phyloP scores from a whole-genome alignment of 306 rosid genomes.

The Crataegus laevigata region DNA sequence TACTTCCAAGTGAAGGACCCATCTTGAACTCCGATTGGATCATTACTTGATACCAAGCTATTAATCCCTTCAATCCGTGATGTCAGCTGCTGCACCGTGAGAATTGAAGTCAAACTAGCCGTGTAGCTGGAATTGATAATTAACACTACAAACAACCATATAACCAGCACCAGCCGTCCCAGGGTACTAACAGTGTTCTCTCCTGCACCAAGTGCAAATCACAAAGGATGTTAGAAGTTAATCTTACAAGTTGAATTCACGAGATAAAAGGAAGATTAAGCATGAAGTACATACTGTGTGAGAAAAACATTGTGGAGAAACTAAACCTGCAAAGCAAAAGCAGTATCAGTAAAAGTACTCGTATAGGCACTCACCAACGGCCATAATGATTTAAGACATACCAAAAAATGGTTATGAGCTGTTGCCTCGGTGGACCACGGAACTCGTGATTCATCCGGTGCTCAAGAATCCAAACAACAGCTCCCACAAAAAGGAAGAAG shows the following conservation, averaged over 20 bases:
- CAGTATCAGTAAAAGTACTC: conserved; percentile 1
- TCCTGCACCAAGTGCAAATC: conserved; percentile 37
- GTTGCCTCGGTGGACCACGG: conserved; percentile 77
- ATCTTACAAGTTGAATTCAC: not conserved
- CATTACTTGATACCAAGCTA: conserved; percentile 52
- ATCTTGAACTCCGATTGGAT: conserved; percentile 70
- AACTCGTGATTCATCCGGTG: conserved; percentile 70
- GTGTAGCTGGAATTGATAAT: conserved; percentile 90
- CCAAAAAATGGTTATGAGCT: conserved; percentile 75
- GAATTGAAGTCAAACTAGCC: conserved; percentile 92
- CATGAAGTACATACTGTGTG: conserved; percentile 57
- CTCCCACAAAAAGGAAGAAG: conserved; percentile 71
- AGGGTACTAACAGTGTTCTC: conserved; percentile 74
- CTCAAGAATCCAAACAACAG: conserved; percentile 91
- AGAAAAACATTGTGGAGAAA: conserved; percentile 85
- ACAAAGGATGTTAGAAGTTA: conserved; percentile 16
- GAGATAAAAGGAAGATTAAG: not conserved
- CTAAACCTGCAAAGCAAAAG: conserved; percentile 71
- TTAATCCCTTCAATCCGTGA: conserved; percentile 73
- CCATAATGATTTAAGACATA: conserved; percentile 11
- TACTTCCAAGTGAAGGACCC: conserved; percentile 64
- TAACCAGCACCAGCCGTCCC: conserved; percentile 68
- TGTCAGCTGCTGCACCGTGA: conserved; percentile 65
- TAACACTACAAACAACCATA: conserved; percentile 88
- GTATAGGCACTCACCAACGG: not conserved